Evolutionary conservation across 1,139 yeast genomes (phyloP), one percentile per base, ranked within the genome.

Genomic region (Zhuliangozyma parablackwelliae): DNA sequence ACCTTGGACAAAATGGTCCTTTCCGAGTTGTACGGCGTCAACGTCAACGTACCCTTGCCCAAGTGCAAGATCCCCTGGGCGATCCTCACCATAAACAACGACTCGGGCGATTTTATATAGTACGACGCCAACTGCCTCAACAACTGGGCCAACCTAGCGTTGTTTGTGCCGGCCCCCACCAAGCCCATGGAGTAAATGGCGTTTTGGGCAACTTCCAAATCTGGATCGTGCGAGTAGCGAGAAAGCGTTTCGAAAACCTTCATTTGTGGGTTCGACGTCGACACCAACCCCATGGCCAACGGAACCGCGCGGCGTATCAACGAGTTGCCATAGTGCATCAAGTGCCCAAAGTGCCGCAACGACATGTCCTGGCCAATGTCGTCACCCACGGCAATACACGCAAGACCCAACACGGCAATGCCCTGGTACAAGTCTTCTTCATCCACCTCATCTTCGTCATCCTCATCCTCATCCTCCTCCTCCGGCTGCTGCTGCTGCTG

Each of bases 341-440:
- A 73, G 61, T 94, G 98, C 35, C 96, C 90, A 57, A 90, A 92
- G 63, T 94, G 98, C 60, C 98, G 92, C 53, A 92, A 69, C 10
- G 94, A 83, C 98, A 94, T 94, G 52, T 92, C 97, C 60, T 86
- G 95, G 30, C 98, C 98, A 61, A 94, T 87, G 47, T 88, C 96
- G 62, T 94, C 99, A 45, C 99, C 98, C 88, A 94, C 83, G 23
- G 97, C 95, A 56, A 94, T 86, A 50, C 85, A 75, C 0, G 97
- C 98, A 49, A 94, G 76, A 42, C 98, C 98, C 37, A 94, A 72
- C 16, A 94, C 97, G 5, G 97, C 95, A 54, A 87, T 87, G 1
- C 90, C 95, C 54, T 89, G 89, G 53, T 78, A 78, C 41, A 82
- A 75, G 49, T 80, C 83, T 45, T 82, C 88, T 36, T 73, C 76